phyloP scores from a whole-genome alignment of 805 yeast genomes.

The Grigorovia yakushimaensis region DNA sequence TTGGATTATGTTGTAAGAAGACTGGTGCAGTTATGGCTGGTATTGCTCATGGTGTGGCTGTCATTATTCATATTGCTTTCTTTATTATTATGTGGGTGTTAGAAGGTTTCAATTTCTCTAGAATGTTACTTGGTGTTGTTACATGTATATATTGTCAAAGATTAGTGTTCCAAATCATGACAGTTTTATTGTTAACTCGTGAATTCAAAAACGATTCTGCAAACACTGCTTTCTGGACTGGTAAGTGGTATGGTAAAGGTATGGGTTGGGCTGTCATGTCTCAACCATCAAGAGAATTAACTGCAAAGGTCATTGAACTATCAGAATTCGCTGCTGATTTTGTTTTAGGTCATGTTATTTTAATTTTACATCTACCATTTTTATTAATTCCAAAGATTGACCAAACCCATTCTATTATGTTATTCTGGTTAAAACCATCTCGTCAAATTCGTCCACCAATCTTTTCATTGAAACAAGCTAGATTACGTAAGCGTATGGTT shows the following conservation, averaged over 20 bases:
- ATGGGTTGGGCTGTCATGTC: conserved; percentile 90
- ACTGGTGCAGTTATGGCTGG: conserved; percentile 94
- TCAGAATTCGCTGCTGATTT: conserved; percentile 97
- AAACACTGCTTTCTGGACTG: conserved; percentile 99
- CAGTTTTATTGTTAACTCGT: conserved; percentile 72
- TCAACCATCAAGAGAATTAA: conserved; percentile 92
- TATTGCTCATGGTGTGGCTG: conserved; percentile 91
- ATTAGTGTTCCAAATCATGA: conserved; percentile 73
- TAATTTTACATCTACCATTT: conserved; percentile 84
- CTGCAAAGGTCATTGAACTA: conserved; percentile 87
- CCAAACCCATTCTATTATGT: conserved; percentile 95
- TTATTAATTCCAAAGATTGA: conserved; percentile 80
- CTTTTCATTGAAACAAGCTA: conserved; percentile 91
- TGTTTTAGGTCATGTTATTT: conserved; percentile 77
- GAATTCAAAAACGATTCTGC: conserved; percentile 94
- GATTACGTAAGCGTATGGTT: conserved; percentile 95
- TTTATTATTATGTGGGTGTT: conserved; percentile 95
- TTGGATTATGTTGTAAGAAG: conserved; percentile 91
- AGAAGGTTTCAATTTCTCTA: conserved; percentile 83
- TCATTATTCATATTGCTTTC: conserved; percentile 74
- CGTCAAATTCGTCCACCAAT: conserved; percentile 97
- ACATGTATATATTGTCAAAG: conserved; percentile 84
- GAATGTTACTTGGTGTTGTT: conserved; percentile 77
- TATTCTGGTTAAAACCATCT: conserved; percentile 97
- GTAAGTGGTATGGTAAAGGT: conserved; percentile 96